Evolutionary conservation across 805 yeast species (phyloP).

Genomic region (Torulaspora delbrueckii): DNA sequence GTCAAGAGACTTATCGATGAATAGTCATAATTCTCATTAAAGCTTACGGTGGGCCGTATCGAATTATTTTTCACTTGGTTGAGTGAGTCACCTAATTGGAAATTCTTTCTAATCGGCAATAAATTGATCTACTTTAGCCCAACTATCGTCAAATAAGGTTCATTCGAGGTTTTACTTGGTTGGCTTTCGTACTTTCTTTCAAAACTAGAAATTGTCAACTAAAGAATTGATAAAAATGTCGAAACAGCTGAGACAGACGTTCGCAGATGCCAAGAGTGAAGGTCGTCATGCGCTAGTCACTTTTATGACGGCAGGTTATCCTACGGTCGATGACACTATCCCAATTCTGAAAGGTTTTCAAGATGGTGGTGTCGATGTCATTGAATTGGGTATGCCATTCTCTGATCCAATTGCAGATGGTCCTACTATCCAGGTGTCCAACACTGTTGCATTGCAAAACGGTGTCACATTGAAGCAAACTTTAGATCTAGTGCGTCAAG

Average conservation of each 20-base stretch:
- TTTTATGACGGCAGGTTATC: slow-evolving; percentile 92
- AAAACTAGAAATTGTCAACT: background rate
- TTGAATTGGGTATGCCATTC: slow-evolving; percentile 94
- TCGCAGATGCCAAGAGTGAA: slow-evolving; percentile 52
- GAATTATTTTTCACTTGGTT: background rate
- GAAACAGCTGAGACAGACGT: slow-evolving; percentile 45
- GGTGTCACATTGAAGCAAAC: slow-evolving; percentile 70
- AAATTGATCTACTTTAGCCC: background rate
- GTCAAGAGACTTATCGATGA: too few species aligned
- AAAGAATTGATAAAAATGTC: slow-evolving; percentile 23
- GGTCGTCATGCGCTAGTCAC: slow-evolving; percentile 85
- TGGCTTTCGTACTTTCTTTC: background rate
- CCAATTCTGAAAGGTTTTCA: slow-evolving; percentile 85
- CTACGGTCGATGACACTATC: slow-evolving; percentile 80
- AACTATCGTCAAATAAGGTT: background rate
- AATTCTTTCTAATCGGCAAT: background rate
- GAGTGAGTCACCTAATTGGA: background rate
- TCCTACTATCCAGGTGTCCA: slow-evolving; percentile 89
- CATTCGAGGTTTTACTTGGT: background rate
- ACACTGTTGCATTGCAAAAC: slow-evolving; percentile 73
- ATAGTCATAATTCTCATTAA: too few species aligned
- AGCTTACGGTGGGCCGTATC: background rate
- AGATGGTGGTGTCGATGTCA: slow-evolving; percentile 91
- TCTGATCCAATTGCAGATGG: slow-evolving; percentile 99
- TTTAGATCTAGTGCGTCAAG: slow-evolving; percentile 65